These are phyloP conservation scores for Wickerhamomyces ciferrii DNA, from an alignment of 805 yeast species.

Conservation along the genomic window DNA sequence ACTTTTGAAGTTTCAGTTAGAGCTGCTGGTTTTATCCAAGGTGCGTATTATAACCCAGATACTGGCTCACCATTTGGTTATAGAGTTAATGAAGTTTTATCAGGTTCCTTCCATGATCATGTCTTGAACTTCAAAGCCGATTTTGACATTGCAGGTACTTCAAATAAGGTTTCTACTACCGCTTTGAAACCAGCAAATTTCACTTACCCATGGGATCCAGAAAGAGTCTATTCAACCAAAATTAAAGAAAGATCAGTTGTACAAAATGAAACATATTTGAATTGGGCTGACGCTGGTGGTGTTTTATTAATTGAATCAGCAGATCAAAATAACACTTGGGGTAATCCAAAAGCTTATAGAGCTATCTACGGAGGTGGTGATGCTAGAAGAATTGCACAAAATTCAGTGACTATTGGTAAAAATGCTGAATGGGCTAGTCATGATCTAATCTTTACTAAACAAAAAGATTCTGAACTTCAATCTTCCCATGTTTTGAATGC, in stretches of 20 bases:
- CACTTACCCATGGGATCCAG: conserved; percentile 23
- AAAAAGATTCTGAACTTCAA: conserved; percentile 20
- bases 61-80: conserved; percentile 18
- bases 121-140: conserved; percentile 23
- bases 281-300: conserved; percentile 20
- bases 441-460: conserved; percentile 18
- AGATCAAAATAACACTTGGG: conserved; percentile 19
- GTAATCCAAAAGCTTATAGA: conserved; percentile 24
- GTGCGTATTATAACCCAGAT: conserved; percentile 20
- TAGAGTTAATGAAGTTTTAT: conserved; percentile 16
- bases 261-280: conserved; percentile 13
- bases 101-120: conserved; percentile 26
- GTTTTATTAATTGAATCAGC: conserved; percentile 21
- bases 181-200: conserved; percentile 10
- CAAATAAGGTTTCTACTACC: conserved; percentile 15
- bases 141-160: conserved; percentile 22
- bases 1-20: conserved; percentile 23
- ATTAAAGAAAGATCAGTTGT: conserved; percentile 10
- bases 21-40: conserved; percentile 26
- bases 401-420: conserved; percentile 11
- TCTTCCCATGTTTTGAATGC: conserved; percentile 19
- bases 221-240: conserved; percentile 13
- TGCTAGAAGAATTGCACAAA: conserved; percentile 16
- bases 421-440: conserved; percentile 20
- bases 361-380: conserved; percentile 17